Evolutionary conservation across 2,329 filamentous ascomycete genomes (phyloP), one percentile per base, ranked within the genome.

Genomic region (Fusarium incarnatum): DNA sequence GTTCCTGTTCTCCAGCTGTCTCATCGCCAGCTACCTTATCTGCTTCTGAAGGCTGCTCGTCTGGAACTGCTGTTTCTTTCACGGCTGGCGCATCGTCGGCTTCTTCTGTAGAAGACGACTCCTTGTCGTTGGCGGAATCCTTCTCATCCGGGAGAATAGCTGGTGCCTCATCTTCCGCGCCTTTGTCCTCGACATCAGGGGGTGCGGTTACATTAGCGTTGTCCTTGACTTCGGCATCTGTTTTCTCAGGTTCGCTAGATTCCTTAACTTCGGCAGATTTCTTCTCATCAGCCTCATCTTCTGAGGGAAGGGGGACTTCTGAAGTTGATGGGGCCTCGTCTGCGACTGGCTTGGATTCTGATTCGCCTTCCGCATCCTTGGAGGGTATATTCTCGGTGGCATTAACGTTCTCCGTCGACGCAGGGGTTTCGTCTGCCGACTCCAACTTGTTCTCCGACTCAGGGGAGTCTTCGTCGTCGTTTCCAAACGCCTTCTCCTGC

Each of bases 181-280:
- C 42, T 27, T 60, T 56, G 22, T 56, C 34, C 16, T 59, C 45
- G 8, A 25, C 32, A 13, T 50, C 45, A 30, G 13, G 40, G 18
- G 52, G 20, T 37, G 45, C 22, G n/a, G 34, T 28, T 23, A 23
- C 23, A 18, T 42, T 37, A 28, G 27, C 18, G 40, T 37, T 28
- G 18, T 40, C 45, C 41, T 62, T 62, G 23, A 50, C 61, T 9
- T 22, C 44, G 30, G 30, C n/a, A 34, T 52, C 57, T 49, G 41
- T 41, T 34, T 64, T 44, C n/a, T 71, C 55, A 16, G 55, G 25
- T 5, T 54, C 54, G 7, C 20, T 42, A 27, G 48, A 37, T 20
- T 58, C 30, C n/a, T 56, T 44, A 27, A 18, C 47, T 56, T 64
- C 47, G 13, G 30, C 20, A 30, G 50, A 15, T 25, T 56, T 25